Percentiles rank a stretch among this genome's conserved stretches.
phyloP scores from a whole-genome alignment of 2,329 filamentous ascomycete genomes.

The Apiospora saccharicola region DNA sequence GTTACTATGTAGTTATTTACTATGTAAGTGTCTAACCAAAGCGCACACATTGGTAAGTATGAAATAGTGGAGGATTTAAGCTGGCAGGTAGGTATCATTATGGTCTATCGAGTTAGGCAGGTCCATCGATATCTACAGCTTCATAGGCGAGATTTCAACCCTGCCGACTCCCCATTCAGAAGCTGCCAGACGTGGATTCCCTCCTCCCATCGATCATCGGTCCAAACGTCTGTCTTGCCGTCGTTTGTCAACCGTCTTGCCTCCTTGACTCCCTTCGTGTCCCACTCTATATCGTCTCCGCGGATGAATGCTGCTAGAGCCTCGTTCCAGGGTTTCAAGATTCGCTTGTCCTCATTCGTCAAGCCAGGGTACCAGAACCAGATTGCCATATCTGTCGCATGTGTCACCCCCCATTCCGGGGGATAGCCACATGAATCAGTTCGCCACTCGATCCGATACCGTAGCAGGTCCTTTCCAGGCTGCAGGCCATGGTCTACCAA shows the following conservation, averaged over 20 bases:
- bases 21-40: too few species aligned
- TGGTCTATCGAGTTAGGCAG: neutral
- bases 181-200: conserved; percentile 28
- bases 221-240: conserved; percentile 26
- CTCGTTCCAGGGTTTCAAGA: conserved; percentile 27
- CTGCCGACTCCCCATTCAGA: conserved; percentile 22
- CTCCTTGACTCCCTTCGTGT: conserved; percentile 15
- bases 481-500: conserved; percentile 24
- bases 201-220: conserved; percentile 27
- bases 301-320: conserved; percentile 25
- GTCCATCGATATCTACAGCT: too few species aligned
- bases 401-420: conserved; percentile 28
- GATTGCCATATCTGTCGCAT: conserved; percentile 28
- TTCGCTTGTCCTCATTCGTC: conserved; percentile 25
- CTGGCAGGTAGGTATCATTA: neutral
- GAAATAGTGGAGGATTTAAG: too few species aligned
- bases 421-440: conserved; percentile 23
- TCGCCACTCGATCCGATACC: conserved; percentile 30
- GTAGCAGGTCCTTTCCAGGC: conserved; percentile 27
- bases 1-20: too few species aligned
- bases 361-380: conserved; percentile 30
- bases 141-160: conserved; percentile 13
- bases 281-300: conserved; percentile 26
- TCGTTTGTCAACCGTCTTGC: conserved; percentile 23
- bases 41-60: neutral